A percentile compares a stretch with the other conserved stretches of the same genome.
phyloP scores from a whole-genome alignment of 2,329 filamentous ascomycete genomes.

The Fusarium sp. region DNA sequence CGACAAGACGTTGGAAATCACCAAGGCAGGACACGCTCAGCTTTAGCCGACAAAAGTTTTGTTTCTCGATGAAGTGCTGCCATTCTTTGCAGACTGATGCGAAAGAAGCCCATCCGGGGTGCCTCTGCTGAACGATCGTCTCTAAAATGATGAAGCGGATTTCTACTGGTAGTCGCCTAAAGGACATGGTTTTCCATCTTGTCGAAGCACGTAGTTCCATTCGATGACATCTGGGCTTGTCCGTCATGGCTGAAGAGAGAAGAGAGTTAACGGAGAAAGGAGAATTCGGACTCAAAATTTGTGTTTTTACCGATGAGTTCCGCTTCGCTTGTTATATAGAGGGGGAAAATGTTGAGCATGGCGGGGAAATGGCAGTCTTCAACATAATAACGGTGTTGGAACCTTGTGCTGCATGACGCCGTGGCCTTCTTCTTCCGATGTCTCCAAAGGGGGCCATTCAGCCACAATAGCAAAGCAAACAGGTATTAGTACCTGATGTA shows the following conservation, averaged over 20 bases:
- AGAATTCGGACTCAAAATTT: neutral
- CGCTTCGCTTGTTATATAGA: neutral
- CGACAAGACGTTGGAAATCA: constrained; percentile 32
- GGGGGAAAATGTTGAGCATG: neutral
- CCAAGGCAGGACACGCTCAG: constrained; percentile 40
- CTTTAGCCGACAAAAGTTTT: constrained; percentile 44
- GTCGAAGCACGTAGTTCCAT: neutral
- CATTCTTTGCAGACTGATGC: constrained; percentile 51
- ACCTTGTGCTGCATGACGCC: neutral
- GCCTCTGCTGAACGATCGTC: constrained; percentile 40
- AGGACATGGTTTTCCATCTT: neutral
- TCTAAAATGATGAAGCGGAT: constrained; percentile 47
- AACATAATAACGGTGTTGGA: neutral
- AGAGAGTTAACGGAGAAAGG: neutral
- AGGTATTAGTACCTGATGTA: neutral
- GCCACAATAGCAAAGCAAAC: neutral
- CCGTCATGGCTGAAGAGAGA: neutral
- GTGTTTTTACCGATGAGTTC: neutral
- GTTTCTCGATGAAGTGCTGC: constrained; percentile 44
- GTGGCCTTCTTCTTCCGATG: neutral
- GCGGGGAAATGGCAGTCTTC: neutral
- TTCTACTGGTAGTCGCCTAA: constrained; percentile 27
- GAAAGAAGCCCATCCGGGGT: constrained; percentile 46
- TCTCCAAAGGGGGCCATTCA: neutral
- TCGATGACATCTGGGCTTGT: neutral